Base-by-base conservation (phyloP, 345 rosid genomes). In the Gossypium raimondii region DNA sequence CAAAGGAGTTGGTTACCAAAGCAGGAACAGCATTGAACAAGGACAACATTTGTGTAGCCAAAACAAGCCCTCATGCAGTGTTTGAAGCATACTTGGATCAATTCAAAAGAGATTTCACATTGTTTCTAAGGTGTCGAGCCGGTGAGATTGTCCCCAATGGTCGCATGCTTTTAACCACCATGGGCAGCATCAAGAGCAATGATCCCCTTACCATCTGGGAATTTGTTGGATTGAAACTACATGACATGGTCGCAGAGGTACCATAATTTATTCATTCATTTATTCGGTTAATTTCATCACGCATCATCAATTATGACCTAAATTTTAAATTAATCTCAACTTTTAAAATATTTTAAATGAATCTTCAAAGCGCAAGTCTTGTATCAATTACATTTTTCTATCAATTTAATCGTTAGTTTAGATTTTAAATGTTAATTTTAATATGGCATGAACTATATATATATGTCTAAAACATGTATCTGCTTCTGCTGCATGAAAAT, bases 201-300 rank as follows among this genome's bases (percentile, higher is more conserved):
- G 75, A 79, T 14, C 25, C 43, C 2, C 56, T 18, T 7, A 34
- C 61, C 20, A 62, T 77, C 11, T 76, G 80, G 80, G 77, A 81
- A 13, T 16, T 78, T 7, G 22, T 80, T 7, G 75, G 80, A 1
- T 14, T 14, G 2, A 18, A 24, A 16, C 70, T 78, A 2, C 27
- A 74, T 24, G 79, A 78, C 17, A 81, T 83, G 84, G 86, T 73
- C 3, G 11, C 1, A 2, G 84, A 83, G 84, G 82, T 79, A 34
- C 7, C 5, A 34, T 34, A 34, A 34, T 34, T 34, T 34, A 5
- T 5, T 34, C 5, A 34, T 34, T 34, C 41, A 34, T 34, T 4
- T 34, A 4, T 34, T 34, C 7, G 1, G 41, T 34, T 34, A 5
- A 34, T 34, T 34, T 5, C 41, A 34, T 1, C 7, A 4, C 5